A percentile compares a stretch with the other conserved stretches of the same genome.
Conservation (phyloP, 1,284 basidiomycete species). For the Cronartium ribicola region DNA sequence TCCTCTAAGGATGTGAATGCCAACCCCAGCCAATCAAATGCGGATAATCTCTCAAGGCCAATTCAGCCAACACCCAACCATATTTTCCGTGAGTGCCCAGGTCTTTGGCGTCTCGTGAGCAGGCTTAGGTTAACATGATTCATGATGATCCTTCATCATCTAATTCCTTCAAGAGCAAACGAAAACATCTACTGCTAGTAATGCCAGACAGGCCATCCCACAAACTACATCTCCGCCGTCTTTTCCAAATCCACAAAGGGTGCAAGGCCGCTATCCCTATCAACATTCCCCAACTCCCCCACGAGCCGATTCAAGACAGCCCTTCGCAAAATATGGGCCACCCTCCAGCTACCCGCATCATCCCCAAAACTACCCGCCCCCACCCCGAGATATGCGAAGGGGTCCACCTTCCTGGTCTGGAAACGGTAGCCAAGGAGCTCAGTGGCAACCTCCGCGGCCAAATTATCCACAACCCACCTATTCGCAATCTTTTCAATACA, state of each 20-base stretch:
- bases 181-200: no score
- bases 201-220: no score
- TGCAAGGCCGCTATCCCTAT: neutral
- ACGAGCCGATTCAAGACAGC: neutral
- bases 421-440: neutral
- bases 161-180: no score
- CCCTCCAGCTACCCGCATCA: neutral
- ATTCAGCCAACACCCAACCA: no score
- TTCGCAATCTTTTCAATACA: neutral
- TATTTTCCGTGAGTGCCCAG: no score
- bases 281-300: neutral
- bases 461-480: neutral
- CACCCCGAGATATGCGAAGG: neutral
- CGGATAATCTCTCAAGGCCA: no score
- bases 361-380: neutral
- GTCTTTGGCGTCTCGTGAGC: no score
- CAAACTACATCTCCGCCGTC: neutral
- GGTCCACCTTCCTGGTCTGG: no score
- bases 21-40: no score
- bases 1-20: no score
- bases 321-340: neutral
- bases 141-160: no score
- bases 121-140: no score
- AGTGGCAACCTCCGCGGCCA: neutral
- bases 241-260: neutral